A percentile compares a stretch with the other conserved stretches of the same genome.
Conservation (phyloP, 495 filamentous ascomycete species). For the Talaromyces liani region DNA sequence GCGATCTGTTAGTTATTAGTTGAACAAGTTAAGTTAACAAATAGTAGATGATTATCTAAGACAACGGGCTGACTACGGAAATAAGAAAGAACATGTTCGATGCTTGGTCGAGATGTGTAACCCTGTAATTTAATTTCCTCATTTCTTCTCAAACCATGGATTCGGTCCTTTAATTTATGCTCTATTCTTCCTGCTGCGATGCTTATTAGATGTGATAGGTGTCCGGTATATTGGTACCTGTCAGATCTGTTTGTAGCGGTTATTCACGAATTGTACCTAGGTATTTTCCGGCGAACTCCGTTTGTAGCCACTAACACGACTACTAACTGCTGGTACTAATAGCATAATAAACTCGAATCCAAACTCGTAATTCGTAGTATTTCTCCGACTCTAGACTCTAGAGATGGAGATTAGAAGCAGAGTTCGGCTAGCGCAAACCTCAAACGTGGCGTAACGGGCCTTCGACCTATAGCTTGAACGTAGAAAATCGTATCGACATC, state of each 20-base stretch:
- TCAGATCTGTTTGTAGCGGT: neutral
- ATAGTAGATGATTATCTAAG: too few species aligned
- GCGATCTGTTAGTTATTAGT: neutral
- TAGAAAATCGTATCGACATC: neutral
- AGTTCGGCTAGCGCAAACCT: neutral
- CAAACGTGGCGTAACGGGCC: neutral
- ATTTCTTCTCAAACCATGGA: neutral
- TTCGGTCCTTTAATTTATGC: slow-evolving; percentile 2
- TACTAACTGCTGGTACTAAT: too few species aligned
- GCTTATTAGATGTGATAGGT: neutral
- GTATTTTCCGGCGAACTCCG: neutral
- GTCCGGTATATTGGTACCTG: neutral
- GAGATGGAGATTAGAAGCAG: neutral
- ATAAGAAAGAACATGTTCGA: neutral
- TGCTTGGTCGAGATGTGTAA: neutral
- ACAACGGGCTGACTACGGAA: neutral
- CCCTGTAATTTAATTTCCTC: neutral
- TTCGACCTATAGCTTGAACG: neutral
- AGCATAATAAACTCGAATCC: too few species aligned
- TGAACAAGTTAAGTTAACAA: too few species aligned
- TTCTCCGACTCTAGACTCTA: too few species aligned
- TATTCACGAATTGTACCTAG: neutral
- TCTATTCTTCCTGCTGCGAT: neutral
- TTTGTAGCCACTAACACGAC: neutral
- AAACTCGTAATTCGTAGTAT: too few species aligned